Percentiles rank a stretch among this genome's conserved stretches.
phyloP scores from a whole-genome alignment of 1,284 basidiomycete species.

The Omphalotus olearius region DNA sequence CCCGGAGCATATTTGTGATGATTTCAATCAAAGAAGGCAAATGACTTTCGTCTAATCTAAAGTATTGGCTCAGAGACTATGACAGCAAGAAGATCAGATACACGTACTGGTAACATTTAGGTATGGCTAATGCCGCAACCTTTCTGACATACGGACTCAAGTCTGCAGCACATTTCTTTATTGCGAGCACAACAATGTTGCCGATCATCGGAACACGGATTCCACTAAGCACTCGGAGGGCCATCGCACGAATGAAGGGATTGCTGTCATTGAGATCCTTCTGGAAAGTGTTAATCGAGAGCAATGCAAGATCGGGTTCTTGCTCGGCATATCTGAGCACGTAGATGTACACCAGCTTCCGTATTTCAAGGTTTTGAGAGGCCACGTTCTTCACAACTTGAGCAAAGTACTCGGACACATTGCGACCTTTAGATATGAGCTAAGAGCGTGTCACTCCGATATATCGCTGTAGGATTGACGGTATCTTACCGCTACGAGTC shows the following conservation, averaged over 20 bases:
- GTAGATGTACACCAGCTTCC: constrained; percentile 98
- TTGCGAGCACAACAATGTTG: constrained; percentile 81
- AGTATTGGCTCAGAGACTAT: background rate
- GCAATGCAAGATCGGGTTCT: constrained; percentile 90
- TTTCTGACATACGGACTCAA: constrained; percentile 93
- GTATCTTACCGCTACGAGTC: constrained; percentile 81
- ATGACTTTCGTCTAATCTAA: constrained; percentile 72
- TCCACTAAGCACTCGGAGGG: constrained; percentile 88
- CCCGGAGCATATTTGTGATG: constrained; percentile 72
- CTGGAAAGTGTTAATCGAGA: constrained; percentile 99
- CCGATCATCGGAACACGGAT: constrained; percentile 88
- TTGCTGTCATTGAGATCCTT: constrained; percentile 91
- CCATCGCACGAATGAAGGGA: constrained; percentile 93
- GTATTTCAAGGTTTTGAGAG: constrained; percentile 86
- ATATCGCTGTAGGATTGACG: background rate
- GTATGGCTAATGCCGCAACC: constrained; percentile 84
- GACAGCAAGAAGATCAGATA: background rate
- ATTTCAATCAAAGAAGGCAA: constrained; percentile 72
- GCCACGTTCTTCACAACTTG: constrained; percentile 94
- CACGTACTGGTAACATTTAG: constrained; percentile 80
- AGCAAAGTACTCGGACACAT: constrained; percentile 90
- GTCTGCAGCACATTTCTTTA: constrained; percentile 89
- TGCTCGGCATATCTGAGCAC: constrained; percentile 89
- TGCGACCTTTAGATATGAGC: constrained; percentile 91
- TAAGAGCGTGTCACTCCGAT: constrained; percentile 26